phyloP scores from a whole-genome alignment of 352 stramenopile genomes.

The Pythium phragmiticola region DNA sequence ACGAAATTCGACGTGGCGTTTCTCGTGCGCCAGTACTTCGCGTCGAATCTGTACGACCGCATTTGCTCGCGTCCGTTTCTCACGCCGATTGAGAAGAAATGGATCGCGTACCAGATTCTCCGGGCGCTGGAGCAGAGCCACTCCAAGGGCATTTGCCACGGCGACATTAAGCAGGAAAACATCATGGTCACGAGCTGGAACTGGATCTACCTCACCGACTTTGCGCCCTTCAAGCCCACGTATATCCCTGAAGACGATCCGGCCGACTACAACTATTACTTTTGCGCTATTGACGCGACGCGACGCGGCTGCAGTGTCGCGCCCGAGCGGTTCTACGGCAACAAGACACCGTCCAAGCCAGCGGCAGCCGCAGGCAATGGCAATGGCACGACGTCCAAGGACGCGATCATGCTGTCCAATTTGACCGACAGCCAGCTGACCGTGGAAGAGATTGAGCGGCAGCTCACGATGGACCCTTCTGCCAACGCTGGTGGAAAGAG shows the following conservation, averaged over 20 bases:
- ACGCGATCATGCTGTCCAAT: conserved; percentile 47
- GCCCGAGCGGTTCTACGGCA: conserved; percentile 90
- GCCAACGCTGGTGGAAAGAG: conserved; percentile 5
- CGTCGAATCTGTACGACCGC: conserved; percentile 96
- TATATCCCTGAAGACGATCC: conserved; percentile 95
- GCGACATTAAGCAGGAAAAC: conserved; percentile 98
- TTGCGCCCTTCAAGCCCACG: conserved; percentile 95
- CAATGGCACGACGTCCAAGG: conserved; percentile 34
- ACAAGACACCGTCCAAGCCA: conserved; percentile 33
- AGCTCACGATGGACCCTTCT: conserved; percentile 60
- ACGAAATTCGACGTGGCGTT: conserved; percentile 88
- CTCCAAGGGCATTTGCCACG: conserved; percentile 92
- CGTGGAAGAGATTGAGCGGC: conserved; percentile 44
- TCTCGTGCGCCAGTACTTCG: conserved; percentile 95
- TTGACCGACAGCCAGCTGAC: conserved; percentile 39
- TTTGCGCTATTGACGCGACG: conserved; percentile 82
- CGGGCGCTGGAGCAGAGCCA: conserved; percentile 93
- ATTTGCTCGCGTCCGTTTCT: conserved; percentile 95
- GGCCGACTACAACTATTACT: conserved; percentile 96
- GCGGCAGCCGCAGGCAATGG: conserved; percentile 11
- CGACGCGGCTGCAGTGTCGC: conserved; percentile 94
- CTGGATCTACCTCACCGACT: conserved; percentile 97
- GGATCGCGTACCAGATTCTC: conserved; percentile 97
- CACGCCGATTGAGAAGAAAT: conserved; percentile 95
- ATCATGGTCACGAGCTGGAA: conserved; percentile 98